phyloP scores from a whole-genome alignment of 2,329 filamentous ascomycete genomes.

The Aspergillus quadrilineatus region DNA sequence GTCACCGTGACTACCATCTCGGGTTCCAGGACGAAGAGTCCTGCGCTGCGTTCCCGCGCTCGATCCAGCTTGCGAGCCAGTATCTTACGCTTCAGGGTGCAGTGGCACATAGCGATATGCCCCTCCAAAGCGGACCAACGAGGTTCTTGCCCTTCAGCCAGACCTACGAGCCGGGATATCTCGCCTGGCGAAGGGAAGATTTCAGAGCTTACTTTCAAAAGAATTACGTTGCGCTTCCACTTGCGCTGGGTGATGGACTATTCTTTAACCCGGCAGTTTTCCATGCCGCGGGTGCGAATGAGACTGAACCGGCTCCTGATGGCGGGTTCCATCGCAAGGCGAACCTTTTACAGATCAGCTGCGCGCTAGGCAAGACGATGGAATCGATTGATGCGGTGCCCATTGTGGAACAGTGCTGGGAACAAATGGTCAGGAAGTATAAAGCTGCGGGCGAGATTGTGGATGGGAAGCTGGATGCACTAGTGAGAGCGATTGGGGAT shows the following conservation, averaged over 20 bases:
- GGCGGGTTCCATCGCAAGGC: slow-evolving; percentile 53
- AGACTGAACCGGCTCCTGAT: slow-evolving; percentile 21
- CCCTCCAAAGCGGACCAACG: slow-evolving; percentile 58
- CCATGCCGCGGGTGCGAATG: slow-evolving; percentile 62
- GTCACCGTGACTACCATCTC: slow-evolving; percentile 64
- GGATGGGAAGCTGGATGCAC: slow-evolving; percentile 46
- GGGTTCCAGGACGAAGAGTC: slow-evolving; percentile 58
- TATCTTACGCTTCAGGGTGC: slow-evolving; percentile 63
- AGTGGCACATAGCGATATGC: slow-evolving; percentile 63
- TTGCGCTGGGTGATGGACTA: slow-evolving; percentile 58
- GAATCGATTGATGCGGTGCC: slow-evolving; percentile 57
- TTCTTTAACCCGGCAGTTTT: slow-evolving; percentile 66
- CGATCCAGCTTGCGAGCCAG: slow-evolving; percentile 55
- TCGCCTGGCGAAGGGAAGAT: slow-evolving; percentile 55
- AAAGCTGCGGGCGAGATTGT: slow-evolving; percentile 20
- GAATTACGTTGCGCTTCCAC: slow-evolving; percentile 53
- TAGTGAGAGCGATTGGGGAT: slow-evolving; percentile 54
- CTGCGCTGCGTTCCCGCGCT: slow-evolving; percentile 51
- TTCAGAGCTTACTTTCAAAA: slow-evolving; percentile 57
- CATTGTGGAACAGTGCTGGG: slow-evolving; percentile 54
- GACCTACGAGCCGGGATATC: slow-evolving; percentile 56
- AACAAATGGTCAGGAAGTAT: slow-evolving; percentile 55
- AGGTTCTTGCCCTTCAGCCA: slow-evolving; percentile 63
- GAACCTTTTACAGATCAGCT: slow-evolving; percentile 63
- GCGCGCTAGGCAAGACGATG: slow-evolving; percentile 64